A percentile compares a stretch with the other conserved stretches of the same genome.
phyloP scores from a whole-genome alignment of 2,329 filamentous ascomycete genomes.

The Ophiostoma himal-ulmi region DNA sequence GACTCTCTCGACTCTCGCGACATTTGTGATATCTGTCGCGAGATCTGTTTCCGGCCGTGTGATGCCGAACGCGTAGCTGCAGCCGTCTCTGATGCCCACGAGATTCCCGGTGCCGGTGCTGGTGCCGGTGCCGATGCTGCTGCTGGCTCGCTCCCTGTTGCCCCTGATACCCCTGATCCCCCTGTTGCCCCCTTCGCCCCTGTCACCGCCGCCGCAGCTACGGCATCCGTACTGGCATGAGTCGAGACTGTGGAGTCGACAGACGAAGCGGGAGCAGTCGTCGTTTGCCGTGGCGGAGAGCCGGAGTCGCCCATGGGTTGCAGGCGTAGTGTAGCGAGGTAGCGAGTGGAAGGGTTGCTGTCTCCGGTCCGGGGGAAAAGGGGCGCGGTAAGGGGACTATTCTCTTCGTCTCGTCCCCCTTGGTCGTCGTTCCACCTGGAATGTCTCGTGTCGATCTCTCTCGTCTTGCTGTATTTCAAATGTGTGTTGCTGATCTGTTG shows the following conservation, averaged over 20 bases:
- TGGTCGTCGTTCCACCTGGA: constrained; percentile 1
- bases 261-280: constrained; percentile 12
- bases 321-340: neutral
- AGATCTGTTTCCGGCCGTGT: neutral
- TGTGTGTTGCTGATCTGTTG: neutral
- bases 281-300: constrained; percentile 22
- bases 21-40: constrained; percentile 3
- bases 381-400: neutral
- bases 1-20: constrained; percentile 4
- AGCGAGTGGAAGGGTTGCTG: neutral
- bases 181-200: neutral
- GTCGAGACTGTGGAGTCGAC: neutral
- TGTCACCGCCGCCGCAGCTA: neutral
- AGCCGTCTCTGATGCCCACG: neutral
- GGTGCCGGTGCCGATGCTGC: neutral
- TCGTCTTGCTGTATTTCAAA: neutral
- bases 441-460: neutral
- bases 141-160: neutral
- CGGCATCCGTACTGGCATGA: constrained; percentile 5
- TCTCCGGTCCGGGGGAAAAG: neutral
- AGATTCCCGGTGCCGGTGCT: neutral
- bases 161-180: constrained; percentile 1
- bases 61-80: neutral
- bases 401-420: neutral
- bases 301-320: constrained; percentile 23